Percentiles rank a stretch among this genome's conserved stretches.
phyloP scores from a whole-genome alignment of 768 basidiomycete species.

The Mycena crocata region DNA sequence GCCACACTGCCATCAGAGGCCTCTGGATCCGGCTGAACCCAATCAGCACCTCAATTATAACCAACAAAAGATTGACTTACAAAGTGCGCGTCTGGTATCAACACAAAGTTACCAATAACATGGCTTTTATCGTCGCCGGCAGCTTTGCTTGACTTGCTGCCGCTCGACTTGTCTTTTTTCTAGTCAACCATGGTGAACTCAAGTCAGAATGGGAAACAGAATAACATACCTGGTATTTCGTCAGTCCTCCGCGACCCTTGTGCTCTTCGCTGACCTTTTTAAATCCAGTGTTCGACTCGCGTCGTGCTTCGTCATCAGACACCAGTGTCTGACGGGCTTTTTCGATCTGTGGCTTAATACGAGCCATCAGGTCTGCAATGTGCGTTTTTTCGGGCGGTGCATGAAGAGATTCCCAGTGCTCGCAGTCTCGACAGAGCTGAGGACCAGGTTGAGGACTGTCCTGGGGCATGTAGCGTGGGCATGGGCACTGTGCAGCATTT shows the following conservation, averaged over 20 bases:
- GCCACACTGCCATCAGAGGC: neutral
- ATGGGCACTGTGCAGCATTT: neutral
- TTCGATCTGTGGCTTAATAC: neutral
- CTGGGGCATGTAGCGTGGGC: constrained; percentile 13
- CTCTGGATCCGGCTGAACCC: neutral
- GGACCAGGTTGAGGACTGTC: neutral
- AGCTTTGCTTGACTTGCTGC: neutral
- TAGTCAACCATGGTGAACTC: neutral
- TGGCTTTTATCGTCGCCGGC: neutral
- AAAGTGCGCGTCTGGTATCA: constrained; percentile 7
- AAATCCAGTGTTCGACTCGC: neutral
- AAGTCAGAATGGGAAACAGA: neutral
- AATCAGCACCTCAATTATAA: neutral
- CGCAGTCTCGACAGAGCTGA: constrained; percentile 5
- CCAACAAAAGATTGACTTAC: neutral
- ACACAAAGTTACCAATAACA: neutral
- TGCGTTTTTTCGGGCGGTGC: neutral
- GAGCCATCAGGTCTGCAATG: neutral
- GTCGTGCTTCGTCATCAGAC: neutral
- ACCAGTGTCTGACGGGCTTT: neutral
- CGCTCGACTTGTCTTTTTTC: neutral
- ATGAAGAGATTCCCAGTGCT: constrained; percentile 7
- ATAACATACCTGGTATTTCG: neutral
- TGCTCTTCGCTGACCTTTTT: constrained; percentile 8
- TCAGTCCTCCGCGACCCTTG: neutral